phyloP scores from a whole-genome alignment of 2,329 filamentous ascomycete genomes.

The Cordyceps tenuipes region DNA sequence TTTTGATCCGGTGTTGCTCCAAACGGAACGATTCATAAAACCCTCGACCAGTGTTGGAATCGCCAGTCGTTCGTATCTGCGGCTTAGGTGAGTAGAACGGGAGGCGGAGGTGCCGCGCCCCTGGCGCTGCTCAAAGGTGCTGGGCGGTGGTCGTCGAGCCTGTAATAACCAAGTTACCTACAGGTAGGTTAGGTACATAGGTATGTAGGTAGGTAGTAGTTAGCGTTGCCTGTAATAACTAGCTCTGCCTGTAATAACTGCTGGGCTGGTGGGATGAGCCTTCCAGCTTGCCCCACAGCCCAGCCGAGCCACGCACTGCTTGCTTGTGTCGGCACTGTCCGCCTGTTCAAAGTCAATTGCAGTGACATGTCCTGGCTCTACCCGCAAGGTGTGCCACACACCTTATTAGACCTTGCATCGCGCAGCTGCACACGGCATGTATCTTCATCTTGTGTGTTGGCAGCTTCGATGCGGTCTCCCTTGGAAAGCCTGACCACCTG shows the following conservation, averaged over 20 bases:
- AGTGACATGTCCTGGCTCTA: not conserved
- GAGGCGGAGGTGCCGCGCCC: not conserved
- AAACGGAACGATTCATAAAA: not conserved
- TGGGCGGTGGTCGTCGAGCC: not conserved
- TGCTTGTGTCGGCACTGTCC: not conserved
- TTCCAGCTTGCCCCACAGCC: not conserved
- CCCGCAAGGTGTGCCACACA: not conserved
- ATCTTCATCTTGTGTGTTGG: not conserved
- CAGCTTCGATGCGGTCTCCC: not conserved
- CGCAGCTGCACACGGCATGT: not conserved
- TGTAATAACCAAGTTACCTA: too few relatives aligned
- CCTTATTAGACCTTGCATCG: too few relatives aligned
- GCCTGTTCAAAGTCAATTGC: not conserved
- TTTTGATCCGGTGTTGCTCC: not conserved
- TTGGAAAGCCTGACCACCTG: not conserved
- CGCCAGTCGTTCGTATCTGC: not conserved
- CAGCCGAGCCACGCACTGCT: not conserved
- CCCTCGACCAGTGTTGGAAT: not conserved
- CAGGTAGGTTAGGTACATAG: too few relatives aligned
- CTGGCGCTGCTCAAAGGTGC: not conserved
- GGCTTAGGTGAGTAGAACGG: not conserved
- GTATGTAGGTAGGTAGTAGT: too few relatives aligned
- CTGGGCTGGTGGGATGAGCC: not conserved
- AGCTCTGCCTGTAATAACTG: too few relatives aligned
- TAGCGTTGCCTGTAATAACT: too few relatives aligned